phyloP scores from a whole-genome alignment of 495 filamentous ascomycete genomes.

The Trichoderma erinaceum region DNA sequence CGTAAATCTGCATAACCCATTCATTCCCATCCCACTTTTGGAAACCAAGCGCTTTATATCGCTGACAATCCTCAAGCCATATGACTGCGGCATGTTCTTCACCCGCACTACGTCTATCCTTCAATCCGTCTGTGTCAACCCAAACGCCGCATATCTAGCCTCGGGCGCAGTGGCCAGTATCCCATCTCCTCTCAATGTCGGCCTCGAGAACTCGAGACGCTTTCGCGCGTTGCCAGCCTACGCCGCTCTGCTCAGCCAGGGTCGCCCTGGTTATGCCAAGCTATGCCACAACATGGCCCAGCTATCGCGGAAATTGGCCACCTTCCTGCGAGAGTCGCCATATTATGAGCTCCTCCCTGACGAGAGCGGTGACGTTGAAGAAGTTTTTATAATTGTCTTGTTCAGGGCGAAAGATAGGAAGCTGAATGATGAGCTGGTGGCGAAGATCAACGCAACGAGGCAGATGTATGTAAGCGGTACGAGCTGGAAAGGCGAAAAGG shows the following conservation, averaged over 20 bases:
- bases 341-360: slow-evolving; percentile 63
- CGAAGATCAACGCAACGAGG: slow-evolving; percentile 64
- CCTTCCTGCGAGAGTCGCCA: slow-evolving; percentile 48
- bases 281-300: slow-evolving; percentile 68
- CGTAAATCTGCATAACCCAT: neutral
- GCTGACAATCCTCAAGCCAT: slow-evolving; percentile 51
- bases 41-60: neutral
- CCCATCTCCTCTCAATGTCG: slow-evolving; percentile 78
- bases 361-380: slow-evolving; percentile 23
- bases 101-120: slow-evolving; percentile 54
- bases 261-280: slow-evolving; percentile 57
- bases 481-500: slow-evolving; percentile 63
- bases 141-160: slow-evolving; percentile 77
- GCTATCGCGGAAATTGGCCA: slow-evolving; percentile 62
- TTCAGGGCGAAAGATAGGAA: slow-evolving; percentile 66
- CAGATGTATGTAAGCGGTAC: slow-evolving; percentile 82
- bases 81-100: slow-evolving; percentile 89
- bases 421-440: slow-evolving; percentile 59
- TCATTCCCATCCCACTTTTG: neutral
- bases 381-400: slow-evolving; percentile 70
- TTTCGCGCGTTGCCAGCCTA: slow-evolving; percentile 89
- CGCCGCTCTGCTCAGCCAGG: slow-evolving; percentile 70
- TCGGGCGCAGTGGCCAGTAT: slow-evolving; percentile 41
- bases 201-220: slow-evolving; percentile 84
- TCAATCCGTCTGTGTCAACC: slow-evolving; percentile 67